Evolutionary conservation across 441 rosid species (phyloP), one percentile per base, ranked within the genome.

Genomic region (Mallotus japonicus): DNA sequence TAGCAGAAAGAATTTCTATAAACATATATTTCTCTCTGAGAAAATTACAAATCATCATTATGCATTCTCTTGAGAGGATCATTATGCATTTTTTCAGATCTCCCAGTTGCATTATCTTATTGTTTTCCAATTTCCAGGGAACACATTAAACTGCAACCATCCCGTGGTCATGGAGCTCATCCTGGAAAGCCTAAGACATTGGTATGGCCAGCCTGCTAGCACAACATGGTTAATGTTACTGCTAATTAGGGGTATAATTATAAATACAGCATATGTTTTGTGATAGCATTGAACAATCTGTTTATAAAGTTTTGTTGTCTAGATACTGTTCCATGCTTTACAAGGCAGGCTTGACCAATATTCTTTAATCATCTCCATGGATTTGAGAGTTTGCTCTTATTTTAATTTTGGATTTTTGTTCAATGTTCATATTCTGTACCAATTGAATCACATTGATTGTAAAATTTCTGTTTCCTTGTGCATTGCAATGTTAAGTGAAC

Each of bases 151-250:
- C 83, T 95, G 97, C 82, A 95, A 92, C 77, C 96, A 91, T 83
- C 97, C 96, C 49, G 90, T 92, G 75, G 99, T 95, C 74, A 88
- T 86, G 97, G 97, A 92, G 75, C 87, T 92, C 74, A 85, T 92
- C 77, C 91, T 95, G 20, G 93, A 92, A 79, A 95, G 98, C 87
- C 82, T 95, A 79, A 86, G 90, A 79, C 97, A 95, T 82, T 95
- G 99, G 98, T 95, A 89, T 66, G 91, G 32, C 16, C 55, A 47
- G 32, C 51, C 40, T 34, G n/a, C 67, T 47, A 51, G 67, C 13
- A 54, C 10, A 13, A 62, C 1, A 51, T 12, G 37, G 51, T 2
- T 50, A 5, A n/a, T 10, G 16, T 37, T 13, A 51, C 42, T 65
- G n/a, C 19, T 20, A 11, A 24, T 44, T 65, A 59, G 42, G n/a